Evolutionary conservation across 2,329 filamentous ascomycete genomes (phyloP).

Genomic region (Colletotrichum sp.): DNA sequence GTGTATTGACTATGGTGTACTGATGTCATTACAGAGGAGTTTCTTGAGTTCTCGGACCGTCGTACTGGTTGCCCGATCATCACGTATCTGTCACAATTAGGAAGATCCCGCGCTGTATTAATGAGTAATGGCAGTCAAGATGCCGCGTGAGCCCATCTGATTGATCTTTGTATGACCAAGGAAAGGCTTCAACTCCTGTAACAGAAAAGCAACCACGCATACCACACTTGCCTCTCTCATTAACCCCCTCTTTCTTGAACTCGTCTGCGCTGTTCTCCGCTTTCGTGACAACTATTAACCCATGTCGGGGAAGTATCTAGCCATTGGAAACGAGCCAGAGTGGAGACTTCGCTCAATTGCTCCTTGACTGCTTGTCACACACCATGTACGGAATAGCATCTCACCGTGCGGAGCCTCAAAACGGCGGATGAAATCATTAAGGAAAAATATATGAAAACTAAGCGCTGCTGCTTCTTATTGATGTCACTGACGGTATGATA

Average conservation of each 20-base stretch:
- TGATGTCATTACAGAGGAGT: too few relatives aligned
- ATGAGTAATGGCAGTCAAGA: not conserved
- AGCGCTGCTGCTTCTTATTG: not conserved
- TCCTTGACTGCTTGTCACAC: not conserved
- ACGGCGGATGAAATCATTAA: not conserved
- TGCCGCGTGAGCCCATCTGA: not conserved
- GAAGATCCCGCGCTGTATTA: not conserved
- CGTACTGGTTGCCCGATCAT: too few relatives aligned
- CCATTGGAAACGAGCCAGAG: not conserved
- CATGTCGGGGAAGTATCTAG: not conserved
- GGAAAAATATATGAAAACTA: not conserved
- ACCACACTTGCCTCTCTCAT: not conserved
- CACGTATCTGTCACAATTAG: not conserved
- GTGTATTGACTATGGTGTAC: too few relatives aligned
- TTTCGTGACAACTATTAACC: not conserved
- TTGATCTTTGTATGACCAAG: not conserved
- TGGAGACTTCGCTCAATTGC: not conserved
- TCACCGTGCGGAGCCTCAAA: not conserved
- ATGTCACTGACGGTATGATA: not conserved
- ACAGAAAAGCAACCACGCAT: not conserved
- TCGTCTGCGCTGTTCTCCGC: not conserved
- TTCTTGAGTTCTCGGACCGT: too few relatives aligned
- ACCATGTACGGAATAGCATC: not conserved
- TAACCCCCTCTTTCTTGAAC: not conserved
- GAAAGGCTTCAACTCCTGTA: not conserved